A percentile compares a stretch with the other conserved stretches of the same genome.
Conservation (phyloP, 768 basidiomycete genomes). For the Leccinum uliginosum region DNA sequence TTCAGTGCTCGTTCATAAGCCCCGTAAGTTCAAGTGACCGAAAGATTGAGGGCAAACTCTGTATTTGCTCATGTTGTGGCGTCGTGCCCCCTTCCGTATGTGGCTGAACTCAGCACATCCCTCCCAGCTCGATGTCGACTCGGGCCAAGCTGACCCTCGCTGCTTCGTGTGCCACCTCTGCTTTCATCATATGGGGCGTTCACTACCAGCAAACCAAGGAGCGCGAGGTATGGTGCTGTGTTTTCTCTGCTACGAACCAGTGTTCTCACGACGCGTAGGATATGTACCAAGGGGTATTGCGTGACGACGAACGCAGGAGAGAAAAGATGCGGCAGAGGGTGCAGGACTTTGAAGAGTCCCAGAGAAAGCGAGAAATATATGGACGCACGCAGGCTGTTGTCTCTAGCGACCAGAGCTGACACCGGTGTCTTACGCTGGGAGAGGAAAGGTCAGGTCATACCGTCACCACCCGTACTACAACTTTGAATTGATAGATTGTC, state of each 20-base stretch:
- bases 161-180: conserved; percentile 57
- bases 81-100: background rate
- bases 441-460: conserved; percentile 2
- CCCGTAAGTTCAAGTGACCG: conserved; percentile 8
- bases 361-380: conserved; percentile 60
- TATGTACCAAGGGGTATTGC: conserved; percentile 89
- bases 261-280: conserved; percentile 42
- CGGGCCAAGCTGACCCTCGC: conserved; percentile 73
- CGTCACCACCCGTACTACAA: too few species aligned
- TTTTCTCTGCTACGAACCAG: background rate
- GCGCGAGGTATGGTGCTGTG: conserved; percentile 54
- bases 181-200: conserved; percentile 80
- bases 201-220: conserved; percentile 84
- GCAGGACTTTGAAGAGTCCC: conserved; percentile 57
- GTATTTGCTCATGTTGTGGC: conserved; percentile 42
- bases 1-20: conserved; percentile 18
- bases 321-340: conserved; percentile 69
- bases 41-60: conserved; percentile 8
- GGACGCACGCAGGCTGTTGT: conserved; percentile 45
- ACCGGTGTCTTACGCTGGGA: background rate
- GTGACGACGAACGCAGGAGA: conserved; percentile 77
- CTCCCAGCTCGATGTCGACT: conserved; percentile 47
- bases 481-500: background rate
- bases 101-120: conserved; percentile 13
- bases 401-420: conserved; percentile 16